Evolutionary conservation across 1,139 yeast genomes (phyloP).

Genomic region (Wickerhamomyces sp.): DNA sequence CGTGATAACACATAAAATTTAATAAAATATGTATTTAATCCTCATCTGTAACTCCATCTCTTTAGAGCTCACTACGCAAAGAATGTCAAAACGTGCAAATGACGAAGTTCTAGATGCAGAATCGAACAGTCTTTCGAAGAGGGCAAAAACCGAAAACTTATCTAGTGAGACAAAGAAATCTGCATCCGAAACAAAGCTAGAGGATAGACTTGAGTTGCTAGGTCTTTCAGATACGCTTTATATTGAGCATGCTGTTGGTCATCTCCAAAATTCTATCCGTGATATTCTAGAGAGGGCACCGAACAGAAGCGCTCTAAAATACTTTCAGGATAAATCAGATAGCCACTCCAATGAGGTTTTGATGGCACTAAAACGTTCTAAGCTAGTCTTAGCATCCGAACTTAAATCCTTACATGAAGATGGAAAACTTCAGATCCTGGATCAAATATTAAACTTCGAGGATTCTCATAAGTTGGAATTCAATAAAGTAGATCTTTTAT

Average conservation of each 20-base stretch:
- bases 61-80: not conserved
- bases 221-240: slow-evolving; percentile 33
- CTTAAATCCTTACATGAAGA: slow-evolving; percentile 50
- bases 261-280: slow-evolving; percentile 48
- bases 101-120: not conserved
- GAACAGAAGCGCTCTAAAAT: slow-evolving; percentile 37
- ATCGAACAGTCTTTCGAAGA: not conserved
- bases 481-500: slow-evolving; percentile 11
- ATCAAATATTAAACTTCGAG: slow-evolving; percentile 34
- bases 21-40: too few relatives aligned
- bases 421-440: slow-evolving; percentile 45
- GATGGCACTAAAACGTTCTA: slow-evolving; percentile 49
- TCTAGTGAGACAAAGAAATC: slow-evolving; percentile 1
- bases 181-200: not conserved
- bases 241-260: slow-evolving; percentile 46
- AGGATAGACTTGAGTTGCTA: slow-evolving; percentile 1
- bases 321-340: slow-evolving; percentile 35
- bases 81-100: not conserved
- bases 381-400: slow-evolving; percentile 55
- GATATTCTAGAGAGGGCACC: slow-evolving; percentile 54
- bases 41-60: too few relatives aligned
- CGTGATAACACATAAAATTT: too few relatives aligned
- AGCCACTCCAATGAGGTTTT: slow-evolving; percentile 28
- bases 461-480: slow-evolving; percentile 7
- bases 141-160: not conserved